Evolutionary conservation across 148 eudicot genomes (phyloP).

Genomic region (Diospyros lotus): DNA sequence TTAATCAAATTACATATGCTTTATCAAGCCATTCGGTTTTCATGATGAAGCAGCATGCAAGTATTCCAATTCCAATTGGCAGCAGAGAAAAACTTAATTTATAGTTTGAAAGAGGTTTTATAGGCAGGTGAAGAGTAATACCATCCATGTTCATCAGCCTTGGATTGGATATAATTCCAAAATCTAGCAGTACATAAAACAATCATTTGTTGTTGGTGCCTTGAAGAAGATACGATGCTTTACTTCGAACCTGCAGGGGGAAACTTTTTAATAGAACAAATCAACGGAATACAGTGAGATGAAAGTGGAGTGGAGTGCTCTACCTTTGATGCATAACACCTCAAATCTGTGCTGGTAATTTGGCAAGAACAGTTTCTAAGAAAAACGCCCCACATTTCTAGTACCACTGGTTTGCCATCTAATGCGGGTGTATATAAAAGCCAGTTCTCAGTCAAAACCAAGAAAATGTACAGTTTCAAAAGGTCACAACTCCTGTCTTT

Average conservation of each 20-base stretch:
- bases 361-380: slow-evolving; percentile 69
- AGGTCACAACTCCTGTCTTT: slow-evolving; percentile 72
- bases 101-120: too few species aligned
- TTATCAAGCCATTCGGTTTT: not conserved
- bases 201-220: slow-evolving; percentile 33
- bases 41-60: not conserved
- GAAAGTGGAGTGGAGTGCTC: slow-evolving; percentile 10
- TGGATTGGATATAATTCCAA: not conserved
- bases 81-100: not conserved
- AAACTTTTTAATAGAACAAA: not conserved
- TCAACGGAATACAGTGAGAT: not conserved
- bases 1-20: not conserved
- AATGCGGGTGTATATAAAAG: slow-evolving; percentile 31
- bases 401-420: slow-evolving; percentile 24
- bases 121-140: not conserved
- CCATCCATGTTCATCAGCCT: too few species aligned
- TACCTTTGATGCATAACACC: slow-evolving; percentile 84
- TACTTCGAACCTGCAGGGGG: slow-evolving; percentile 68
- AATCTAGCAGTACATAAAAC: slow-evolving; percentile 1
- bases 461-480: slow-evolving; percentile 54
- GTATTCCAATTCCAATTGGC: not conserved
- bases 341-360: slow-evolving; percentile 75
- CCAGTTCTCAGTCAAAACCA: slow-evolving; percentile 74
- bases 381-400: slow-evolving; percentile 49
- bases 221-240: slow-evolving; percentile 81